Percentiles rank a stretch among this genome's conserved stretches.
Evolutionary conservation across 2,329 filamentous ascomycete species (phyloP).

Genomic region (Trichothecium roseum): DNA sequence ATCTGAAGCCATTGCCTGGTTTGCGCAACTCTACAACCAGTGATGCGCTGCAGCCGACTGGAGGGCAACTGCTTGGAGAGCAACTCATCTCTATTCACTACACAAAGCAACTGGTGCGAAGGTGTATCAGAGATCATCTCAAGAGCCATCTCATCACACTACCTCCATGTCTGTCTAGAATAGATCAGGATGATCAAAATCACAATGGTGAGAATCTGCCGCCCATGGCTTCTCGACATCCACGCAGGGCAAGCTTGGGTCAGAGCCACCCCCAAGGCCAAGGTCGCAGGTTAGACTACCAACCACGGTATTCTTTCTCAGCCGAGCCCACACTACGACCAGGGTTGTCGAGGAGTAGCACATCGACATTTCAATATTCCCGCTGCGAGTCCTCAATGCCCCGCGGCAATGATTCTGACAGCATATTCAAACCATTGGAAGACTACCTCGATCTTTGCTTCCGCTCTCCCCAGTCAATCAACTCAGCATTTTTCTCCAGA

Average conservation of each 20-base stretch:
- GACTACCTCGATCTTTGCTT: slow-evolving; percentile 66
- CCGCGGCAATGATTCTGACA: slow-evolving; percentile 30
- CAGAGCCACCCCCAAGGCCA: too few species aligned
- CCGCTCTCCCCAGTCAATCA: slow-evolving; percentile 60
- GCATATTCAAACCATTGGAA: slow-evolving; percentile 66
- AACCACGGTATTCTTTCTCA: too few species aligned
- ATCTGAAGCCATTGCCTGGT: slow-evolving; percentile 35
- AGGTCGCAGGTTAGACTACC: too few species aligned
- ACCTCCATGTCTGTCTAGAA: too few species aligned
- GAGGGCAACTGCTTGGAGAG: slow-evolving; percentile 14
- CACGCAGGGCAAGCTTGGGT: too few species aligned
- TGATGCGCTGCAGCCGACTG: neutral
- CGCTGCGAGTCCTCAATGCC: slow-evolving; percentile 1
- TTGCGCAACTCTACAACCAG: neutral
- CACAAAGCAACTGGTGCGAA: slow-evolving; percentile 19
- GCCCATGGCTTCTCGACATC: too few species aligned
- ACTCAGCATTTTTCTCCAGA: slow-evolving; percentile 57
- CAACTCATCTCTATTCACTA: slow-evolving; percentile 21
- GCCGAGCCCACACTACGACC: too few species aligned
- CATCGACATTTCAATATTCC: too few species aligned
- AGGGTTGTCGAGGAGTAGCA: too few species aligned
- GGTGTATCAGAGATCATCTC: slow-evolving; percentile 22
- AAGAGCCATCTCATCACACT: slow-evolving; percentile 1
- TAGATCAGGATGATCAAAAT: too few species aligned
- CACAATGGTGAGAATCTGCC: too few species aligned